Base-by-base conservation (phyloP, 108 stramenopile species). In the Skeletonema grethae region DNA sequence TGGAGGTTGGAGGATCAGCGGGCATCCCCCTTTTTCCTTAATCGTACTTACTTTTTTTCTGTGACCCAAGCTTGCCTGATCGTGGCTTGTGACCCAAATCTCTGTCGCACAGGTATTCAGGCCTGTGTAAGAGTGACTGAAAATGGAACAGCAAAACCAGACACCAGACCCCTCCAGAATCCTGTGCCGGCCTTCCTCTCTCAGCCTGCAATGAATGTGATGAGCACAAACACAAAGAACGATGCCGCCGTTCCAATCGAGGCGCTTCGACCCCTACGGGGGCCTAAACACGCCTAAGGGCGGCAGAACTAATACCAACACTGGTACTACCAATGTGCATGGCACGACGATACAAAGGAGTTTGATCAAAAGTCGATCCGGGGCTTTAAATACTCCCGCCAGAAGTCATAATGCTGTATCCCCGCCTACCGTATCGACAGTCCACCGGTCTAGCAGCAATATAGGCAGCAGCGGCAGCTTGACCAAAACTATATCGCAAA, bases 221-320 rank as follows among this genome's bases (percentile, higher is more conserved):
- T 34, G 7, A 22, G 8, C 15, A 43, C n/a, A 22, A n/a, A 22
- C 7, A 50, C 7, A 18, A 43, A 12, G 61, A 65, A 58, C 68
- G 29, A 69, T 69, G 68, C 41, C 68, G 38, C 68, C 68, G 68
- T 69, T 59, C 57, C 57, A 58, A 32, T 69, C 68, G 24, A 38
- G 59, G 41, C 68, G 68, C 1, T 57, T 69, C 32, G 68, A 69
- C 46, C 68, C 68, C 36, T 69, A 69, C 41, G 67, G 48, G 36
- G 67, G 57, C 38, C 22, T 24, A 7, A 53, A 15, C 50, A 24
- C 50, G 9, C 9, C 50, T 1, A 1, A 5, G 22, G 22, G 58
- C 25, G 41, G n/a, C 34, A 25, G 38, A 28, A 28, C 25, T 1
- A 28, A 28, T 28, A 28, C 25, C 25, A 28, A 28, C 25, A 28